Conservation (phyloP, 2,329 filamentous ascomycete genomes). For the Bipolaris gigantea region DNA sequence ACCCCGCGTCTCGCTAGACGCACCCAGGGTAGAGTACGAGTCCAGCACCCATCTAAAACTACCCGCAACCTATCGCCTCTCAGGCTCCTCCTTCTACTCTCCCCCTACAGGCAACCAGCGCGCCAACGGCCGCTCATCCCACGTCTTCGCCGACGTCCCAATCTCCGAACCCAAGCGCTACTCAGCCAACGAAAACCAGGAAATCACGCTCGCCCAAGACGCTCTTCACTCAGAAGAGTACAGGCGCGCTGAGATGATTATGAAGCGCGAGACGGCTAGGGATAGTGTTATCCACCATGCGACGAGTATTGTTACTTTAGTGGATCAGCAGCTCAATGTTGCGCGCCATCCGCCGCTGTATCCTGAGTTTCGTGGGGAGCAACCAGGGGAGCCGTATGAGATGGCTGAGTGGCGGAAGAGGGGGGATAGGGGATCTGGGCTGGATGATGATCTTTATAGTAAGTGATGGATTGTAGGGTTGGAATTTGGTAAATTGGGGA, state of each 20-base stretch:
- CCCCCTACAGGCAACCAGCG: background rate
- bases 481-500: background rate
- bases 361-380: background rate
- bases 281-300: slow-evolving; percentile 1
- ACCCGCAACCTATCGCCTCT: background rate
- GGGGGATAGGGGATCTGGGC: background rate
- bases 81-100: background rate
- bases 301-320: background rate
- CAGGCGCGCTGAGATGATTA: slow-evolving; percentile 1
- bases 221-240: background rate
- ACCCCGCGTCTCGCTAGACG: background rate
- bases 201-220: background rate
- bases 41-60: background rate
- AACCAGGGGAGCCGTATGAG: background rate
- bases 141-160: slow-evolving; percentile 6
- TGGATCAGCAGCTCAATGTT: slow-evolving; percentile 1
- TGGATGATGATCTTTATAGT: background rate
- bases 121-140: background rate
- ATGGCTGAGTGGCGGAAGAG: slow-evolving; percentile 3
- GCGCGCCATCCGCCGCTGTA: slow-evolving; percentile 3
- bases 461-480: background rate
- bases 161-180: background rate
- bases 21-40: background rate
- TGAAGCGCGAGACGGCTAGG: background rate
- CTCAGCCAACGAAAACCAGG: background rate